These are phyloP conservation scores for Albifimbria verrucaria DNA, from an alignment of 2,329 filamentous ascomycete genomes.

Conservation along the genomic window DNA sequence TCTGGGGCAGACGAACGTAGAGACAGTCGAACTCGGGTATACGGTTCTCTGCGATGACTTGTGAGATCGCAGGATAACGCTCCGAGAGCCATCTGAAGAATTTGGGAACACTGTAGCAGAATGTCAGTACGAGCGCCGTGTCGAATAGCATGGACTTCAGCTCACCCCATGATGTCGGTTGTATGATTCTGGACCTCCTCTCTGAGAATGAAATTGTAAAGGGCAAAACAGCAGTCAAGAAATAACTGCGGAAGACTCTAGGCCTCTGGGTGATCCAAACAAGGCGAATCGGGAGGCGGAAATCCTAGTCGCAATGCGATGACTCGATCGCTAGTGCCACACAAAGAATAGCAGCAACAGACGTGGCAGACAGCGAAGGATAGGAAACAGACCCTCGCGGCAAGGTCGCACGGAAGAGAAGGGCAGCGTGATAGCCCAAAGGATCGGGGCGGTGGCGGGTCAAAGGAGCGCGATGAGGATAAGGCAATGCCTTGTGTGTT, in stretches of 20 bases:
- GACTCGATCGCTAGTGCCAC: conserved; percentile 2
- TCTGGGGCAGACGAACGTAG: conserved; percentile 56
- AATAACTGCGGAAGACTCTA: not conserved
- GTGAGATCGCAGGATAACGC: conserved; percentile 96
- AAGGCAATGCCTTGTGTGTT: conserved; percentile 16
- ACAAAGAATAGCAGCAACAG: not conserved
- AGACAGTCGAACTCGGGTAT: conserved; percentile 99
- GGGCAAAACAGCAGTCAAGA: not conserved
- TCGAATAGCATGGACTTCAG: no score
- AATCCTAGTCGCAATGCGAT: conserved; percentile 15
- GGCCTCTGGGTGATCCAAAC: conserved; percentile 5
- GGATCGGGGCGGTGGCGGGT: conserved; percentile 6
- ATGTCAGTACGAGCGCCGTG: conserved; percentile 5
- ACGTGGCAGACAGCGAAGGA: not conserved
- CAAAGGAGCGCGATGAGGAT: conserved; percentile 5
- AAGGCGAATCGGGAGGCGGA: conserved; percentile 14
- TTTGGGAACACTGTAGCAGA: conserved; percentile 62
- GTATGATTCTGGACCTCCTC: conserved; percentile 17
- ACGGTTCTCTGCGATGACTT: conserved; percentile 96
- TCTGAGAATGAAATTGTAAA: conserved; percentile 9
- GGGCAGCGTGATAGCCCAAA: not conserved
- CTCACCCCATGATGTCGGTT: conserved; percentile 26
- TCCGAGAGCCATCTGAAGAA: conserved; percentile 99
- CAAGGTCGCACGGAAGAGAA: not conserved
- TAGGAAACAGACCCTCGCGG: not conserved